Evolutionary conservation across 2,329 filamentous ascomycete species (phyloP).

Genomic region (Beauveria sp.): DNA sequence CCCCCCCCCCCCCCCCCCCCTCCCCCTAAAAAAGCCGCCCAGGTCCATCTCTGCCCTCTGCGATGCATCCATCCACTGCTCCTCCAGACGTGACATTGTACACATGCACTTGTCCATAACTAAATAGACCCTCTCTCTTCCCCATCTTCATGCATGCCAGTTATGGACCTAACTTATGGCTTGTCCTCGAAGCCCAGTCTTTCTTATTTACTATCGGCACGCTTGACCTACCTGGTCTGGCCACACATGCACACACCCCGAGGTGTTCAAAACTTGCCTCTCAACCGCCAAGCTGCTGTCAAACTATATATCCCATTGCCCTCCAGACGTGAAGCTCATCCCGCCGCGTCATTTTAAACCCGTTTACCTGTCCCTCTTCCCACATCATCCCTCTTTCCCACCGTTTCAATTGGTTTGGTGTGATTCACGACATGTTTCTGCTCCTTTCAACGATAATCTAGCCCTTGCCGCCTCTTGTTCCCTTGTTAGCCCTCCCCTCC

Average conservation of each 20-base stretch:
- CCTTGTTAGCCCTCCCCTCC: not conserved
- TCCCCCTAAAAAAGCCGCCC: not conserved
- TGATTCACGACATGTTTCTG: not conserved
- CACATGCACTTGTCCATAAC: constrained; percentile 15
- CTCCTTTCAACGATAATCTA: not conserved
- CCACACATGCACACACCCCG: too few species aligned
- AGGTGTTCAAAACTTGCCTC: not conserved
- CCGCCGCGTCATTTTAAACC: not conserved
- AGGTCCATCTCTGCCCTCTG: not conserved
- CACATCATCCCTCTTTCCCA: not conserved
- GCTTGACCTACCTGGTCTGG: not conserved
- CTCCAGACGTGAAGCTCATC: constrained; percentile 1
- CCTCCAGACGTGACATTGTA: constrained; percentile 14
- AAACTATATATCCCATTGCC: constrained; percentile 8
- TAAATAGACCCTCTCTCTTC: constrained; percentile 23
- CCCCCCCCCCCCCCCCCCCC: too few species aligned
- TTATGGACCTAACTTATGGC: constrained; percentile 18
- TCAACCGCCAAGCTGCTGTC: not conserved
- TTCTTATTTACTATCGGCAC: not conserved
- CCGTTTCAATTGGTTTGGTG: not conserved
- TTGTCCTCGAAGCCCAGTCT: not conserved
- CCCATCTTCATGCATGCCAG: constrained; percentile 32
- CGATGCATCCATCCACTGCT: constrained; percentile 7
- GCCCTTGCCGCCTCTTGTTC: not conserved
- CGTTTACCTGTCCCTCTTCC: not conserved